Evolutionary conservation across 768 basidiomycete genomes (phyloP).

Genomic region (Cytidiella melzeri): DNA sequence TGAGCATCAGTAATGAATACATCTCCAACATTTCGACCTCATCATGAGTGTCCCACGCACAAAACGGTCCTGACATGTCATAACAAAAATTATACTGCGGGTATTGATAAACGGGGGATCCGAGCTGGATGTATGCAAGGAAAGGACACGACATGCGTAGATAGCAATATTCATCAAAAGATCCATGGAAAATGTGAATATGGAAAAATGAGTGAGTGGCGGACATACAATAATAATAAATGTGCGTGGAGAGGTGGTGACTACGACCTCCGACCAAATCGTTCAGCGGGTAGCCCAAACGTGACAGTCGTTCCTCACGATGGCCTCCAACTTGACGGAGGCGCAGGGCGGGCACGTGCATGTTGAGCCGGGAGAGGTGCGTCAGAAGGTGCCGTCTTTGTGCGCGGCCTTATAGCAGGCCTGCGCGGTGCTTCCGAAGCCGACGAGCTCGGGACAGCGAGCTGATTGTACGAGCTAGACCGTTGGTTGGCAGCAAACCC

Average conservation of each 20-base stretch:
- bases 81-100: neutral
- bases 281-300: neutral
- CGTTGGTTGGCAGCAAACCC: conserved; percentile 2
- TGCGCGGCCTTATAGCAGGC: conserved; percentile 18
- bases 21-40: neutral
- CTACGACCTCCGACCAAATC: neutral
- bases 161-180: neutral
- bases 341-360: conserved; percentile 14
- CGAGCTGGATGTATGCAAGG: neutral
- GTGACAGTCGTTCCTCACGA: conserved; percentile 7
- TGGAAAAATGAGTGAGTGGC: neutral
- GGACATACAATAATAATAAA: neutral
- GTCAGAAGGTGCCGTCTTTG: conserved; percentile 27
- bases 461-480: conserved; percentile 8
- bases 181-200: conserved; percentile 1
- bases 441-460: conserved; percentile 8
- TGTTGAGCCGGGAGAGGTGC: conserved; percentile 13
- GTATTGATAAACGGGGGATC: neutral
- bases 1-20: neutral
- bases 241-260: no score
- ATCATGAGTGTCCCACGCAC: neutral
- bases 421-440: conserved; percentile 14
- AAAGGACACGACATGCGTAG: neutral
- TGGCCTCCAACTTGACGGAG: conserved; percentile 30
- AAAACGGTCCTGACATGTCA: neutral